These are phyloP conservation scores for Bruguiera parviflora DNA, from an alignment of 345 rosid genomes.

Conservation along the genomic window DNA sequence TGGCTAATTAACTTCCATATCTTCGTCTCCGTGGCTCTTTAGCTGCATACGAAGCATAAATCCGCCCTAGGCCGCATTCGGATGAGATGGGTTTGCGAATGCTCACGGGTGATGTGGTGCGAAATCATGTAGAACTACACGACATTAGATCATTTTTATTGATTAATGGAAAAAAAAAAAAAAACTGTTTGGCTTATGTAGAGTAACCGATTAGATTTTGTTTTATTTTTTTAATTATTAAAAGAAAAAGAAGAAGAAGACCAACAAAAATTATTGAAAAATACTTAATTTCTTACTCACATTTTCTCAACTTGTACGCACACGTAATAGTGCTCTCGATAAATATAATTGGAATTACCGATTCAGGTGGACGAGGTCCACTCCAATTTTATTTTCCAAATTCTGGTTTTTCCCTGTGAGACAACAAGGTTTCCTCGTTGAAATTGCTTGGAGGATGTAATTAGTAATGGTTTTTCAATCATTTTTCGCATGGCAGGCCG, in stretches of 20 bases:
- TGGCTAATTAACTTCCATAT: background rate
- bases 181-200: no score
- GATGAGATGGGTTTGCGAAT: slow-evolving; percentile 84
- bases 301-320: no score
- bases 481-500: slow-evolving; percentile 63
- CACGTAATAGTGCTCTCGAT: no score
- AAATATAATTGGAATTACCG: no score
- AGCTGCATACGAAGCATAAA: slow-evolving; percentile 81
- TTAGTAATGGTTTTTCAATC: slow-evolving; percentile 3
- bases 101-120: no score
- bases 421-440: background rate
- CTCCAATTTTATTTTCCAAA: background rate
- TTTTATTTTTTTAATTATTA: no score
- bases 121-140: slow-evolving; percentile 53
- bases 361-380: slow-evolving; percentile 61
- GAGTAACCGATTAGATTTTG: no score
- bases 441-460: background rate
- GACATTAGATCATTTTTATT: slow-evolving; percentile 45
- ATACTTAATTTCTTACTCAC: no score
- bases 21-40: slow-evolving; percentile 51
- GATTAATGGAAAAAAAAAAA: no score
- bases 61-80: slow-evolving; percentile 81
- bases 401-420: slow-evolving; percentile 2
- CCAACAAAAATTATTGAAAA: no score
- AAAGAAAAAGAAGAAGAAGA: no score